Conservation (phyloP, 495 filamentous ascomycete species). For the Hyaloscypha variabilis region DNA sequence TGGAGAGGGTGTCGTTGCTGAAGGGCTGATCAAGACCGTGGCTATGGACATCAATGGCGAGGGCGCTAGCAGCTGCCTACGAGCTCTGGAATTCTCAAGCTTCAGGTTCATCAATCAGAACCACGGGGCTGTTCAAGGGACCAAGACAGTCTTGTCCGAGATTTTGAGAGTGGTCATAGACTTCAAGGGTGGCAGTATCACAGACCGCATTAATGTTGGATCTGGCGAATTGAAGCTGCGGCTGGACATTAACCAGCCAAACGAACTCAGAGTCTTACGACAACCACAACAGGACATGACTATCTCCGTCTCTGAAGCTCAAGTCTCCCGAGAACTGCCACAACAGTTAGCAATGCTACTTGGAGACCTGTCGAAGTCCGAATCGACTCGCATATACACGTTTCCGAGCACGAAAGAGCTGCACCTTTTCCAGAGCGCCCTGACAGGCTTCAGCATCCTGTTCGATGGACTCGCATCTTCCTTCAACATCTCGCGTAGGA, state of each 20-base stretch:
- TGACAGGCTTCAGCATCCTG: constrained; percentile 76
- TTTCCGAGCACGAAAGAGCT: constrained; percentile 61
- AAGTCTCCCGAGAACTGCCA: constrained; percentile 56
- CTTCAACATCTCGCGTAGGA: constrained; percentile 80
- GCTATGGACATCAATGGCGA: constrained; percentile 45
- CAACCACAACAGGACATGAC: constrained; percentile 69
- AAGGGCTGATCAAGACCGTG: constrained; percentile 62
- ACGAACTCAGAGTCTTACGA: constrained; percentile 64
- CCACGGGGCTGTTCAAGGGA: constrained; percentile 33
- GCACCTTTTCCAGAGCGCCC: constrained; percentile 72
- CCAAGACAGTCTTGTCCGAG: constrained; percentile 69
- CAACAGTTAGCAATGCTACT: constrained; percentile 58
- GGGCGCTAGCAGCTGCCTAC: constrained; percentile 7
- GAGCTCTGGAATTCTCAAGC: constrained; percentile 41
- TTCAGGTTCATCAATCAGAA: constrained; percentile 45
- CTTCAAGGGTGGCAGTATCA: constrained; percentile 67
- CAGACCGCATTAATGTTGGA: constrained; percentile 76
- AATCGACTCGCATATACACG: constrained; percentile 52
- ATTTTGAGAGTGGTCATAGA: constrained; percentile 68
- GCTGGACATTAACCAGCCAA: constrained; percentile 49
- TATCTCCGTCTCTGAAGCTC: constrained; percentile 66
- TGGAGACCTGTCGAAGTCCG: constrained; percentile 36
- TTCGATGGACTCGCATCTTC: constrained; percentile 74
- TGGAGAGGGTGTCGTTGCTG: constrained; percentile 63
- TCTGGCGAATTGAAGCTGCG: constrained; percentile 70